A percentile compares a stretch with the other conserved stretches of the same genome.
phyloP scores from a whole-genome alignment of 305 asterid species.

The Solanum hybrid region DNA sequence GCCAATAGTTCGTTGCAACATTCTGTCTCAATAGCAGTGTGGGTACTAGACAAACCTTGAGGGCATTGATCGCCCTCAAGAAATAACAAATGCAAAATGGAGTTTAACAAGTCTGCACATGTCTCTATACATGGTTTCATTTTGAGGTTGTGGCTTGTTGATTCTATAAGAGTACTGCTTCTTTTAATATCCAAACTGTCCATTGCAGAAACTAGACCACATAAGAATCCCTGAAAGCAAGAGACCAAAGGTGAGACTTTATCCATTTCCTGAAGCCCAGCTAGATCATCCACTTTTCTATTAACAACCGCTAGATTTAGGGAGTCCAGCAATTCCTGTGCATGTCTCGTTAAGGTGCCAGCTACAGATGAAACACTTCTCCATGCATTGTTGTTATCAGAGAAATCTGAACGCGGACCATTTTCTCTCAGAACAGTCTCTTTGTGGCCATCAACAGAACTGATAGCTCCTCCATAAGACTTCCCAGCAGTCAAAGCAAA shows the following conservation, averaged over 20 bases:
- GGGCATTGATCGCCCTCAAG: constrained; percentile 34
- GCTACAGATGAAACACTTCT: constrained; percentile 37
- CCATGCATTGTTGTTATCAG: constrained; percentile 24
- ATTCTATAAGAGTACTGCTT: constrained; percentile 21
- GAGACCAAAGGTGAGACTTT: constrained; percentile 48
- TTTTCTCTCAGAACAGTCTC: constrained; percentile 25
- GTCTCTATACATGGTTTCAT: constrained; percentile 34
- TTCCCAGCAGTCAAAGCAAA: constrained; percentile 21
- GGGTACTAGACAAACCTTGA: constrained; percentile 1
- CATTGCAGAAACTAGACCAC: constrained; percentile 56
- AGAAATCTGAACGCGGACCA: constrained; percentile 15
- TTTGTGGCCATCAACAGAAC: constrained; percentile 14
- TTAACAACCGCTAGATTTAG: constrained; percentile 18
- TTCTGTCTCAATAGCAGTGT: neutral
- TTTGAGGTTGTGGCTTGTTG: constrained; percentile 29
- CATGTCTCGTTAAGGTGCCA: constrained; percentile 35
- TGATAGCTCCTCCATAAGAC: constrained; percentile 25
- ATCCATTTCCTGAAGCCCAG: constrained; percentile 32
- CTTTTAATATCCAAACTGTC: constrained; percentile 21
- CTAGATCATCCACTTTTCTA: constrained; percentile 23
- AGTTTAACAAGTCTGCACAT: constrained; percentile 31
- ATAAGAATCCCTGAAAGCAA: constrained; percentile 64
- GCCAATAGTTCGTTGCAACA: neutral
- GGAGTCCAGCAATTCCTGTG: constrained; percentile 27
- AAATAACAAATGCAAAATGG: constrained; percentile 34